Conservation (phyloP, 129 eudicot species). For the Solidago caesia region DNA sequence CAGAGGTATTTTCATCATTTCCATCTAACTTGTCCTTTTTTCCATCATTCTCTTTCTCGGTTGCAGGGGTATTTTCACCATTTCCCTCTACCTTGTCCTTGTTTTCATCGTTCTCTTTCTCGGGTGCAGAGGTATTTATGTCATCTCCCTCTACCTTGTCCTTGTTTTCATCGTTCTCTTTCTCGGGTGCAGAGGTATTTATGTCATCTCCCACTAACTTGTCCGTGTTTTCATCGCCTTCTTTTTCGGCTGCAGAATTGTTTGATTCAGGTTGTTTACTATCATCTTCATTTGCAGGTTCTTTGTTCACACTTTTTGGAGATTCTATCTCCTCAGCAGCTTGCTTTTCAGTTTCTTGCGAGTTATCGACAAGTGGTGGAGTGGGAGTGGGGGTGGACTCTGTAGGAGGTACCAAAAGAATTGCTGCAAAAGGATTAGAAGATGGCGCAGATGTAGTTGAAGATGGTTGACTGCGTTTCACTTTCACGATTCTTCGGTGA, state of each 20-base stretch:
- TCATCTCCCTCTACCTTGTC: conserved; percentile 23
- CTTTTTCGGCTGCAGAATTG: conserved; percentile 22
- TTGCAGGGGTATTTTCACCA: conserved; percentile 33
- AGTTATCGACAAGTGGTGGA: conserved; percentile 7
- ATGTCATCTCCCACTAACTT: conserved; percentile 20
- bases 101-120: conserved; percentile 14
- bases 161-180: conserved; percentile 19
- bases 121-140: conserved; percentile 20
- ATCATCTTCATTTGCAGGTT: conserved; percentile 17
- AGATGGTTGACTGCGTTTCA: conserved; percentile 62
- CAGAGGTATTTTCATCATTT: conserved; percentile 34
- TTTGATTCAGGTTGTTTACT: conserved; percentile 28
- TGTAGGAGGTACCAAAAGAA: conserved; percentile 56
- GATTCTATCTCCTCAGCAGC: conserved; percentile 28
- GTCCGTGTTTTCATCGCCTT: conserved; percentile 20
- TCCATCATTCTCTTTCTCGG: conserved; percentile 26
- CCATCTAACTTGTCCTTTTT: conserved; percentile 21
- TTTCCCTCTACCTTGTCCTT: not conserved
- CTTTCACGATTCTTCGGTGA: conserved; percentile 75
- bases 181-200: conserved; percentile 18
- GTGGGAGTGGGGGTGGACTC: conserved; percentile 26
- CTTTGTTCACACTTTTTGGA: conserved; percentile 23
- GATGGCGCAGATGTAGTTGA: conserved; percentile 61
- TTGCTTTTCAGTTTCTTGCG: conserved; percentile 26
- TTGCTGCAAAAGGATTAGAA: conserved; percentile 81